phyloP scores from a whole-genome alignment of 2,329 filamentous ascomycete species.

The Pyricularia sp. region DNA sequence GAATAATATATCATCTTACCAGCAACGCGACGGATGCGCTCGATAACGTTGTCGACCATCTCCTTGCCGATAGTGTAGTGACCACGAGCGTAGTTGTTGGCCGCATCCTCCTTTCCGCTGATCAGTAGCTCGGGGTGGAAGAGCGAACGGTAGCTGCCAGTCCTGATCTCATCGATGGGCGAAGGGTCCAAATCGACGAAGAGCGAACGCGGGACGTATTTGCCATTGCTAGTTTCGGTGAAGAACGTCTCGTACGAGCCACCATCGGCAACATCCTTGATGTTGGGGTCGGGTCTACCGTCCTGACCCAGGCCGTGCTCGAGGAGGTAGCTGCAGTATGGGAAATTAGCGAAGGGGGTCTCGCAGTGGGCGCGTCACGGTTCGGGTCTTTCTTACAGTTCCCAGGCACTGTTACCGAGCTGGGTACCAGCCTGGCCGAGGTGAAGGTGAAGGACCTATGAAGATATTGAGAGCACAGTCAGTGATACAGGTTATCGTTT shows the following conservation, averaged over 20 bases:
- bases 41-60: conserved; percentile 58
- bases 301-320: conserved; percentile 98
- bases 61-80: conserved; percentile 69
- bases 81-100: conserved; percentile 66
- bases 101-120: conserved; percentile 78
- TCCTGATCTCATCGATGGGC: conserved; percentile 97
- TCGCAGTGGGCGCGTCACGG: conserved; percentile 26
- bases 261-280: conserved; percentile 80
- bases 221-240: conserved; percentile 99
- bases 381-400: neutral
- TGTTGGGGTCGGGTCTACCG: conserved; percentile 62
- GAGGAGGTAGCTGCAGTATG: conserved; percentile 86
- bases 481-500: neutral
- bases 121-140: conserved; percentile 99
- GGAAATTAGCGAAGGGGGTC: neutral
- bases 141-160: conserved; percentile 85
- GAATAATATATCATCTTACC: conserved; percentile 14
- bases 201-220: conserved; percentile 97
- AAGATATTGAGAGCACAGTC: neutral
- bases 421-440: conserved; percentile 99
- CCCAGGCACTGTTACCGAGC: conserved; percentile 61
- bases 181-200: conserved; percentile 99
- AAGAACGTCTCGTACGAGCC: conserved; percentile 90
- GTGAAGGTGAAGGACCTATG: conserved; percentile 49
- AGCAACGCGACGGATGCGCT: conserved; percentile 55